Conservation (phyloP, 2,329 filamentous ascomycete species). For the Decorospora gaudefroyi region DNA sequence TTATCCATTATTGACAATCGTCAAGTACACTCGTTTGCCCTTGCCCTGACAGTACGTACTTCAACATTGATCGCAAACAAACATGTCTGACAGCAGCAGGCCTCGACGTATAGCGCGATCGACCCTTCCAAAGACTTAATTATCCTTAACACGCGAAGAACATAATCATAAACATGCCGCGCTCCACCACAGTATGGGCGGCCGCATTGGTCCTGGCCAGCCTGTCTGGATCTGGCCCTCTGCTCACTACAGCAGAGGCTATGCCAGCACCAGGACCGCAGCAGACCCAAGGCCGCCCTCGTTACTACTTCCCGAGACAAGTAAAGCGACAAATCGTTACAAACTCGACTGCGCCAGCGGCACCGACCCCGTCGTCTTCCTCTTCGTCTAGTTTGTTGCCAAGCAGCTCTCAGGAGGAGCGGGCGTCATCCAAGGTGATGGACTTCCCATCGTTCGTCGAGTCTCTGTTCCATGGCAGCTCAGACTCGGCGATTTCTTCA, state of each 20-base stretch:
- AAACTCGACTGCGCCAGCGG: constrained; percentile 40
- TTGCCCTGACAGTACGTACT: constrained; percentile 45
- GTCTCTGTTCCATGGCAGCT: constrained; percentile 28
- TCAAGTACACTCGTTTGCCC: constrained; percentile 60
- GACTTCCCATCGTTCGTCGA: constrained; percentile 37
- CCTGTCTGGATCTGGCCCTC: constrained; percentile 53
- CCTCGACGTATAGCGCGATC: constrained; percentile 23
- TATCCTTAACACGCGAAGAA: constrained; percentile 31
- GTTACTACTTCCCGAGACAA: constrained; percentile 56
- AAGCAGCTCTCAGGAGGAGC: no score
- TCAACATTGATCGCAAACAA: constrained; percentile 1
- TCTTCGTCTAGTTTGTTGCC: constrained; percentile 8
- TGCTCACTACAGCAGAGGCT: constrained; percentile 55
- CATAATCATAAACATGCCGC: constrained; percentile 50
- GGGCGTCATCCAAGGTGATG: no score
- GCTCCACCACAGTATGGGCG: constrained; percentile 53
- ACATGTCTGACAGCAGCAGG: constrained; percentile 22
- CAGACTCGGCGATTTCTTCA: constrained; percentile 14
- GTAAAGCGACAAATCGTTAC: constrained; percentile 51
- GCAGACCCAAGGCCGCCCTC: constrained; percentile 44
- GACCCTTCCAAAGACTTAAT: constrained; percentile 34
- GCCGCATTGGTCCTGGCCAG: constrained; percentile 51
- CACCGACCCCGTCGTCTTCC: constrained; percentile 27
- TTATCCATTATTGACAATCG: constrained; percentile 48
- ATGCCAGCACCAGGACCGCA: constrained; percentile 51